These are phyloP conservation scores for Populus deltoides DNA, from an alignment of 345 rosid species.

Conservation along the genomic window DNA sequence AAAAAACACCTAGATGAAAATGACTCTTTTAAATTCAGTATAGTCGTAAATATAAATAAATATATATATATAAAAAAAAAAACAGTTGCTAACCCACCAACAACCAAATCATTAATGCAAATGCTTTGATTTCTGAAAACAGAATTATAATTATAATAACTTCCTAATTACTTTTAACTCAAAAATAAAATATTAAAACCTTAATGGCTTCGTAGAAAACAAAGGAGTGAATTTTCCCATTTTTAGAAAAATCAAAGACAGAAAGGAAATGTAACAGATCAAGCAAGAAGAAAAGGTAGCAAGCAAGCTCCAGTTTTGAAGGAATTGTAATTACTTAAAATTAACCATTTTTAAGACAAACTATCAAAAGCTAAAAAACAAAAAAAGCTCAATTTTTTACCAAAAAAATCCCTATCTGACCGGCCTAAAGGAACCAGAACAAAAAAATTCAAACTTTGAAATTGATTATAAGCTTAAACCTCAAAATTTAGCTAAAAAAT, in stretches of 20 bases:
- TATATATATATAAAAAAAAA: neutral
- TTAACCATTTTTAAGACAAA: constrained; percentile 10
- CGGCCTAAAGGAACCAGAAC: constrained; percentile 1
- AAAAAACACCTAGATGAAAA: neutral
- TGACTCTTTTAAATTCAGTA: neutral
- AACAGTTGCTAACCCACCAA: constrained; percentile 35
- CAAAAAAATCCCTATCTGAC: constrained; percentile 18
- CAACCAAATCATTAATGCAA: constrained; percentile 29
- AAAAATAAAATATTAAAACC: neutral
- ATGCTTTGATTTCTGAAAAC: constrained; percentile 26
- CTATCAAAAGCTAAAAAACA: neutral
- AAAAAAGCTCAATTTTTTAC: neutral
- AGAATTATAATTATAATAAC: neutral
- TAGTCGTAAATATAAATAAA: neutral
- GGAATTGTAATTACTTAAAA: neutral
- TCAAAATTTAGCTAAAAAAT: constrained; percentile 3
- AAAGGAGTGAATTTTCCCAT: constrained; percentile 26
- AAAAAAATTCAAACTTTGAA: neutral
- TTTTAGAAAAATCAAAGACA: neutral
- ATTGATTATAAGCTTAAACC: neutral
- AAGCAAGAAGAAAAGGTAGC: neutral
- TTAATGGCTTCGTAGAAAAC: constrained; percentile 5
- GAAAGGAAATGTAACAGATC: neutral
- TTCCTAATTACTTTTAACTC: neutral
- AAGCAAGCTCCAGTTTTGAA: neutral